Evolutionary conservation across 2,329 filamentous ascomycete species (phyloP).

Genomic region (Xylariales sp.): DNA sequence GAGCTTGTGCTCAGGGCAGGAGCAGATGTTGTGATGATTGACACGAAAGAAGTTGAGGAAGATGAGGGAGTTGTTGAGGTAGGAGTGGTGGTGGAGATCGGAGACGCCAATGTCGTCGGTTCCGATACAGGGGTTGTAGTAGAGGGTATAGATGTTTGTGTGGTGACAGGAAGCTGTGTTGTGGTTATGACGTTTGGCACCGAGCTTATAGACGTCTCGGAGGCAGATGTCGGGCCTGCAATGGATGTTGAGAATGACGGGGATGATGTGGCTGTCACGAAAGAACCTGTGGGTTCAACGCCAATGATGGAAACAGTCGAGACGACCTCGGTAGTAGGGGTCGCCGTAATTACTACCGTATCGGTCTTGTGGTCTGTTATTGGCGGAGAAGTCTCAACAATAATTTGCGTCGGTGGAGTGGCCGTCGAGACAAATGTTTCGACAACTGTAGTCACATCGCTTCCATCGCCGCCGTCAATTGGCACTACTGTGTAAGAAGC

Average conservation of each 20-base stretch:
- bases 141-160: background rate
- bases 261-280: conserved; percentile 6
- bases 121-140: background rate
- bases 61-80: background rate
- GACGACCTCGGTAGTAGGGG: conserved; percentile 15
- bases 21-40: background rate
- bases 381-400: conserved; percentile 21
- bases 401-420: conserved; percentile 21
- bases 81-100: background rate
- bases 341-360: conserved; percentile 22
- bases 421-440: conserved; percentile 28
- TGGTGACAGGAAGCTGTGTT: background rate
- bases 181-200: background rate
- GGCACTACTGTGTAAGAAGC: conserved; percentile 35
- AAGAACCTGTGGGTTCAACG: conserved; percentile 12
- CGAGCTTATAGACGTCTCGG: conserved; percentile 1
- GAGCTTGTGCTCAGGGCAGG: conserved; percentile 6
- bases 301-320: conserved; percentile 26
- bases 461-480: conserved; percentile 29
- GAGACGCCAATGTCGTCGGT: background rate
- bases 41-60: background rate
- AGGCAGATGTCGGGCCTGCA: background rate
- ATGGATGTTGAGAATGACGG: background rate
- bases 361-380: conserved; percentile 18
- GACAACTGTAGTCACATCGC: conserved; percentile 26